Evolutionary conservation across 2,329 filamentous ascomycete genomes (phyloP), one percentile per base, ranked within the genome.

Genomic region (Graphiopsis chlorocephala): DNA sequence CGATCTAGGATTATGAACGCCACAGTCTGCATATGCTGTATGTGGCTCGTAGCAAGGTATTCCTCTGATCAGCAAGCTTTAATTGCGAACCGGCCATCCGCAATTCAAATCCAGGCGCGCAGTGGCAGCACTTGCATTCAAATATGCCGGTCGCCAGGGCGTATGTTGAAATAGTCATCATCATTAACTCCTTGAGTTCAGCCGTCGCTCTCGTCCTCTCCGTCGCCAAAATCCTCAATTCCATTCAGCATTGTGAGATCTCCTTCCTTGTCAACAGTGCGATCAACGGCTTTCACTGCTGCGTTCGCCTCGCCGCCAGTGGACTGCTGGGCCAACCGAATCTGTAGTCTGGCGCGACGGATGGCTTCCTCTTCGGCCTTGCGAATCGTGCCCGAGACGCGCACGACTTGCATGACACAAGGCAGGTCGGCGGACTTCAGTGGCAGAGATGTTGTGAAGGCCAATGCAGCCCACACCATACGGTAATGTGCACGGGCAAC

Each of bases 301-400:
- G 50, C 63, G 14, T 26, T 55, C 17, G 53, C 47, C 3, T 53
- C 61, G 29, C 50, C 66, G 38, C 52, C 59, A 52, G 17, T 48
- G n/a, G 42, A 38, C 52, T 23, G n/a, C 25, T 85, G 85, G 61
- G 90, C 88, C 31, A 87, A 85, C 50, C 90, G 80, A 66, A 96
- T 88, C 64, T 92, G 85, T 64, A 84, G 82, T 70, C 90, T 88
- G 48, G 92, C 91, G 66, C 91, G 84, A 4, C 88, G 85, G 72
- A 98, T 90, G 38, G 93, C 92, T 77, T 97, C 93, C 75, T 96
- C 89, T 78, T 98, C 93, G 2, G 88, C 90, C 78, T 96, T 97
- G 71, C 89, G 89, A 73, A 99, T 97, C 3, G 95, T 99, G 17
- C 94, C 95, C 69, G 91, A 95, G 15, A 97, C 92, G 67, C 91